Evolutionary conservation across 495 filamentous ascomycete species (phyloP), one percentile per base, ranked within the genome.

Genomic region (Hypoxylon fuscum): DNA sequence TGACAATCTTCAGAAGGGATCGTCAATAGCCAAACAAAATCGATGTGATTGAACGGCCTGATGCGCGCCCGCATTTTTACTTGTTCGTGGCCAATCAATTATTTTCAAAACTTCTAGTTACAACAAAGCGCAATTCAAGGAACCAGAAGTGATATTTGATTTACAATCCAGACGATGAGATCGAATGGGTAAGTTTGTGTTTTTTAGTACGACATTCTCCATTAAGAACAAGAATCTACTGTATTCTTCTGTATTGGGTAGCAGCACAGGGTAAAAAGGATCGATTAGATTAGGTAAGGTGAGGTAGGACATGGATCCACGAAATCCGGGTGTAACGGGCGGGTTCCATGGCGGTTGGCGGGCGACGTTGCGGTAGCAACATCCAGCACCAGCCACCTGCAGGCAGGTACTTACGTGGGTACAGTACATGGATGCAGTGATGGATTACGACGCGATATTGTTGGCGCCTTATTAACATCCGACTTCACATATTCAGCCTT

Each of bases 391-490:
- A 49, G 32, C 53, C 60, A 43, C 35, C 38, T 54, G 27, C 31
- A 15, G 45, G 53, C 27, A 14, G 22, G 22, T 27, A 31, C 32
- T 43, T 35, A 58, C 54, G 54, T 64, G 54, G 54, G 38, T 54
- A n/a, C n/a, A n/a, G n/a, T n/a, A n/a, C n/a, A n/a, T n/a, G n/a
- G n/a, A n/a, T n/a, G n/a, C 49, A 47, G 27, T 21, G 48, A 47
- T 40, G 55, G 41, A 52, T 14, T 59, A 59, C 62, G 59, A 65
- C 55, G 62, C 54, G 62, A 59, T 38, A 14, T 38, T 55, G 48
- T 55, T 59, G 55, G 50, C 62, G 62, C 62, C 55, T 59, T 59
- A 64, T 59, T 59, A 64, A 14, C 48, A 35, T 46, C 46, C 22
- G 34, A 15, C n/a, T 48, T 23, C 10, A 15, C 11, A n/a, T 12